A percentile compares a stretch with the other conserved stretches of the same genome.
Conservation (phyloP, 345 rosid genomes). For the Acer campestre region DNA sequence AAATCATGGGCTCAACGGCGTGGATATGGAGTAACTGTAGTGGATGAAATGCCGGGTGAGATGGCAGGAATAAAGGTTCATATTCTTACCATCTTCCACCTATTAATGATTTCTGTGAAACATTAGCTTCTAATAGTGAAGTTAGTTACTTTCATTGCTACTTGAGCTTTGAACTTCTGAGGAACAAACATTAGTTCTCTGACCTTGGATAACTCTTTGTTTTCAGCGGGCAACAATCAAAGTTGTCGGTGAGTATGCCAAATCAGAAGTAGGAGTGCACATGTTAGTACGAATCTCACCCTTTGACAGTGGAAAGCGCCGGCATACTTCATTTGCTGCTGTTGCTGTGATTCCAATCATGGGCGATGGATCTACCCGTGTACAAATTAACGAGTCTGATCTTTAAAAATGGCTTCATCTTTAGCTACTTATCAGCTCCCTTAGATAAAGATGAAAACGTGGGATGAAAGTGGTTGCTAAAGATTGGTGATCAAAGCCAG, state of each 20-base stretch:
- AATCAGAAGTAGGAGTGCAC: slow-evolving; percentile 97
- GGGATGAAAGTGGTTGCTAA: slow-evolving; percentile 14
- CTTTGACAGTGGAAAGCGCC: slow-evolving; percentile 81
- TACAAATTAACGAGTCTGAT: slow-evolving; percentile 92
- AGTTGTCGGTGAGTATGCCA: slow-evolving; percentile 90
- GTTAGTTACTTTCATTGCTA: not conserved
- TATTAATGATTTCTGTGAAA: slow-evolving; percentile 8
- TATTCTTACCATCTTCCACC: slow-evolving; percentile 26
- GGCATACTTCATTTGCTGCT: slow-evolving; percentile 99
- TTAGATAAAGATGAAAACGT: slow-evolving; percentile 56
- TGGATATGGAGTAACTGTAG: slow-evolving; percentile 63
- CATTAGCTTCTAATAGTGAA: not conserved
- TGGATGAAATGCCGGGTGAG: slow-evolving; percentile 93
- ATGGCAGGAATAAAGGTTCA: slow-evolving; percentile 94
- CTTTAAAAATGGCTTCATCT: slow-evolving; percentile 84
- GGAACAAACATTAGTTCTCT: slow-evolving; percentile 16
- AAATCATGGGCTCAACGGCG: slow-evolving; percentile 75
- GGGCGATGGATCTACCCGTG: slow-evolving; percentile 78
- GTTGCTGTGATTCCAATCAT: slow-evolving; percentile 93
- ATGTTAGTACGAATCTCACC: slow-evolving; percentile 95
- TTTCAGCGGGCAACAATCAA: slow-evolving; percentile 93
- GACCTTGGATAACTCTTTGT: slow-evolving; percentile 9
- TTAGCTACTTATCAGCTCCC: slow-evolving; percentile 78
- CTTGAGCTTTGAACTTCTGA: not conserved
- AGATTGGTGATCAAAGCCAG: too few relatives aligned